A percentile compares a stretch with the other conserved stretches of the same genome.
phyloP scores from a whole-genome alignment of 768 basidiomycete genomes.

The Trametes cinnabarina region DNA sequence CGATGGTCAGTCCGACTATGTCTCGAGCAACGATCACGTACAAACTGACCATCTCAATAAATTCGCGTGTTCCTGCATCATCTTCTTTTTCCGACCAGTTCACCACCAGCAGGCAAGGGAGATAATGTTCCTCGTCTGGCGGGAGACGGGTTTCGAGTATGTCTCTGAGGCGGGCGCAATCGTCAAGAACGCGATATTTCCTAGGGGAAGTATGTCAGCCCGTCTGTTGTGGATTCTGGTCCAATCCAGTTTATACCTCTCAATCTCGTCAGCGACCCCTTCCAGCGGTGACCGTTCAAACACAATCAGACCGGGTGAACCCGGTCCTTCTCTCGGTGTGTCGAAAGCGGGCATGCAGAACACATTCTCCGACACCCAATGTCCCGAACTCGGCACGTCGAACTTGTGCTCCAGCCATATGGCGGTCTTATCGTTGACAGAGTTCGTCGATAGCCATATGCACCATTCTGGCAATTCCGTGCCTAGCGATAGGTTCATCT shows the following conservation, averaged over 20 bases:
- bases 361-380: conserved; percentile 56
- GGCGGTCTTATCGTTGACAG: conserved; percentile 69
- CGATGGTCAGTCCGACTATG: not conserved
- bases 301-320: conserved; percentile 66
- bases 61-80: conserved; percentile 42
- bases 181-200: conserved; percentile 70
- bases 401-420: conserved; percentile 83
- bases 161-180: conserved; percentile 68
- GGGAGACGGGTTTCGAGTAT: conserved; percentile 52
- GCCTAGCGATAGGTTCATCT: conserved; percentile 26
- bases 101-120: conserved; percentile 60
- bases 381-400: conserved; percentile 59
- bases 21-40: not conserved
- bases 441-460: conserved; percentile 74
- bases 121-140: conserved; percentile 48
- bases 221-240: not conserved
- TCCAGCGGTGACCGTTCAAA: conserved; percentile 73
- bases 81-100: conserved; percentile 52
- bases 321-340: conserved; percentile 22
- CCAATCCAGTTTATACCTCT: conserved; percentile 45
- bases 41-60: conserved; percentile 56
- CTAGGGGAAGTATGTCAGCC: conserved; percentile 33
- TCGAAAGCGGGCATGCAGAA: conserved; percentile 57
- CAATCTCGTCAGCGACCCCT: conserved; percentile 61
- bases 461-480: conserved; percentile 47